Evolutionary conservation across 202 grass and related monocot genomes (phyloP).

Genomic region (Panicum virgatum): DNA sequence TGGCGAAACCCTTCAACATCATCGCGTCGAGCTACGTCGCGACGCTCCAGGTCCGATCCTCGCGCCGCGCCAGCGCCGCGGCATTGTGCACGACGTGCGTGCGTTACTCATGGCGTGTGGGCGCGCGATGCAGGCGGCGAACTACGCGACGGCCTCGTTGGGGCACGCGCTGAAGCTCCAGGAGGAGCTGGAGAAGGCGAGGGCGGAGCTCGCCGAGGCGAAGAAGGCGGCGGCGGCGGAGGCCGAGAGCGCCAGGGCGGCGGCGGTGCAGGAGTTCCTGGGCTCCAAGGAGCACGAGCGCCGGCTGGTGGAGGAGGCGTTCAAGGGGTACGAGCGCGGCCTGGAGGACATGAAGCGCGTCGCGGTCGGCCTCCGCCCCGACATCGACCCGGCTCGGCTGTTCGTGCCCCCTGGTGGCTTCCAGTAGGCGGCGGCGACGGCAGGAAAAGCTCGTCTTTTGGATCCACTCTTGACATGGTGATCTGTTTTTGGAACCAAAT

Average conservation of each 20-base stretch:
- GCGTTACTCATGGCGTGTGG: background rate
- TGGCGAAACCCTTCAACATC: background rate
- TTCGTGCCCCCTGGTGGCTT: background rate
- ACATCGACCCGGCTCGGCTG: background rate
- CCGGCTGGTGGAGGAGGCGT: constrained; percentile 8
- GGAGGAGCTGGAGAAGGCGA: constrained; percentile 1
- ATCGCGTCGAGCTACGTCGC: constrained; percentile 24
- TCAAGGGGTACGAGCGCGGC: constrained; percentile 30
- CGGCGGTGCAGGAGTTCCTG: constrained; percentile 5
- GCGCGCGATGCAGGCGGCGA: constrained; percentile 24
- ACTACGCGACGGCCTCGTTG: constrained; percentile 33
- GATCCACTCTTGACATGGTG: background rate
- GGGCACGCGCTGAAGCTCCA: constrained; percentile 25
- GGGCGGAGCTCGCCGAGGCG: background rate
- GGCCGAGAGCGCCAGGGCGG: background rate
- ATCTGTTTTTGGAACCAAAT: background rate
- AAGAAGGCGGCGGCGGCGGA: constrained; percentile 3
- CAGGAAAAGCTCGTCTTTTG: background rate
- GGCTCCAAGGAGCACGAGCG: background rate
- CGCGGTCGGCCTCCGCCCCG: background rate
- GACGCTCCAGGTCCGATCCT: constrained; percentile 23
- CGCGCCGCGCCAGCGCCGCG: no score
- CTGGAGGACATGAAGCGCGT: constrained; percentile 36
- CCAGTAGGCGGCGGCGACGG: background rate
- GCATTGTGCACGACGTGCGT: background rate